These are phyloP conservation scores for Fomitopsis serialis DNA, from an alignment of 768 basidiomycete genomes.

Conservation along the genomic window DNA sequence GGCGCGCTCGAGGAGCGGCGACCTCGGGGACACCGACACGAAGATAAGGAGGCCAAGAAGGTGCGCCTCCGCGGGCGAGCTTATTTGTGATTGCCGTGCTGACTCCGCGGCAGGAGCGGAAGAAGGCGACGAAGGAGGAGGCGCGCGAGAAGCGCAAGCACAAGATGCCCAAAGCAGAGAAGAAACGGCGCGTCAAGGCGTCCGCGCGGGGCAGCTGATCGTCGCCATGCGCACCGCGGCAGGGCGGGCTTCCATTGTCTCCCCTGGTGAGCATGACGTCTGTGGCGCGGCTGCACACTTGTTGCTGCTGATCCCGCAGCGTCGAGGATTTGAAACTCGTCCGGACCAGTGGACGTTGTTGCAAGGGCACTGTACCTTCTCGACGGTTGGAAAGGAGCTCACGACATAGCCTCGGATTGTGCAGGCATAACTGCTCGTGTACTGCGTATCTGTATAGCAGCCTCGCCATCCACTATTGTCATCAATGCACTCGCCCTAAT, in stretches of 20 bases:
- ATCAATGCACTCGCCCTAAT: no score
- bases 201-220: constrained; percentile 23
- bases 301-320: no score
- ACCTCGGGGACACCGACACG: constrained; percentile 85
- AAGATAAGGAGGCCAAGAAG: constrained; percentile 90
- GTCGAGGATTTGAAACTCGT: no score
- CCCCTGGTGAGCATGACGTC: neutral
- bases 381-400: no score
- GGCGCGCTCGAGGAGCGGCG: constrained; percentile 41
- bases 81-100: neutral
- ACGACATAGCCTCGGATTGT: no score
- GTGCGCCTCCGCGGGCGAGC: constrained; percentile 29
- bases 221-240: neutral
- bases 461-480: no score
- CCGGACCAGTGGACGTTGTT: no score
- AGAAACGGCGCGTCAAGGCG: constrained; percentile 75
- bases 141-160: constrained; percentile 82
- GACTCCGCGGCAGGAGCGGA: constrained; percentile 63
- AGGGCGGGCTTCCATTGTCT: no score
- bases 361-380: no score
- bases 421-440: no score
- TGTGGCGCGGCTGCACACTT: neutral
- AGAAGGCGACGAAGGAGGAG: constrained; percentile 83
- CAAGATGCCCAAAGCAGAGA: constrained; percentile 96
- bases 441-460: no score